Conservation (phyloP, 768 basidiomycete species). For the Rubroboletus satanas region DNA sequence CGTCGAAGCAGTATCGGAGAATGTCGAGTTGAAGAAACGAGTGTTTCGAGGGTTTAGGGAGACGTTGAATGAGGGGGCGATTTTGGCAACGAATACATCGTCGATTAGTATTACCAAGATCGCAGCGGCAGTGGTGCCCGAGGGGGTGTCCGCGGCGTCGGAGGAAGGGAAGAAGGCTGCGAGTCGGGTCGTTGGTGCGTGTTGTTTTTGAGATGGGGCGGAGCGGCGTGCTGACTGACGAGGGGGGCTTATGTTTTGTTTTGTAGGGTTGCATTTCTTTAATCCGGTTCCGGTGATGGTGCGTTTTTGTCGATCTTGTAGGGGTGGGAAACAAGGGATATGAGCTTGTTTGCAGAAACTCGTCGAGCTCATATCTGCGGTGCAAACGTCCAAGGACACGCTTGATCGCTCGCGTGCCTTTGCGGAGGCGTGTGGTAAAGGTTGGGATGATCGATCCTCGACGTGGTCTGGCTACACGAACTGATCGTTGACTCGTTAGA, state of each 20-base stretch:
- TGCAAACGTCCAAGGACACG: slow-evolving; percentile 81
- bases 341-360: slow-evolving; percentile 55
- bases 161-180: slow-evolving; percentile 61
- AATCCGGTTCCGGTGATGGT: slow-evolving; percentile 98
- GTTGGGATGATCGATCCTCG: slow-evolving; percentile 30
- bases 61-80: slow-evolving; percentile 65
- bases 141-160: slow-evolving; percentile 53
- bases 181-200: slow-evolving; percentile 75
- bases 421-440: slow-evolving; percentile 87
- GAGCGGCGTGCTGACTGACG: neutral
- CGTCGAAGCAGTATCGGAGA: slow-evolving; percentile 91
- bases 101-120: slow-evolving; percentile 95
- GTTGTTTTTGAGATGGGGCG: neutral
- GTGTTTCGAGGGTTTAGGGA: slow-evolving; percentile 72
- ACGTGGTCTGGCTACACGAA: neutral
- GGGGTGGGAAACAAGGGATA: neutral
- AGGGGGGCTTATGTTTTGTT: neutral
- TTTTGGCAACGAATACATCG: slow-evolving; percentile 90
- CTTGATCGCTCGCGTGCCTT: slow-evolving; percentile 75
- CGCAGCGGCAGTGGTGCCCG: slow-evolving; percentile 69
- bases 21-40: slow-evolving; percentile 67
- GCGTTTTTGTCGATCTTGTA: slow-evolving; percentile 13
- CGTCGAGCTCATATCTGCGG: slow-evolving; percentile 90
- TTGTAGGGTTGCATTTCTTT: slow-evolving; percentile 84
- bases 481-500: slow-evolving; percentile 43